Base-by-base conservation (phyloP, 2,329 filamentous ascomycete species). In the Ceratocystis harringtonii region DNA sequence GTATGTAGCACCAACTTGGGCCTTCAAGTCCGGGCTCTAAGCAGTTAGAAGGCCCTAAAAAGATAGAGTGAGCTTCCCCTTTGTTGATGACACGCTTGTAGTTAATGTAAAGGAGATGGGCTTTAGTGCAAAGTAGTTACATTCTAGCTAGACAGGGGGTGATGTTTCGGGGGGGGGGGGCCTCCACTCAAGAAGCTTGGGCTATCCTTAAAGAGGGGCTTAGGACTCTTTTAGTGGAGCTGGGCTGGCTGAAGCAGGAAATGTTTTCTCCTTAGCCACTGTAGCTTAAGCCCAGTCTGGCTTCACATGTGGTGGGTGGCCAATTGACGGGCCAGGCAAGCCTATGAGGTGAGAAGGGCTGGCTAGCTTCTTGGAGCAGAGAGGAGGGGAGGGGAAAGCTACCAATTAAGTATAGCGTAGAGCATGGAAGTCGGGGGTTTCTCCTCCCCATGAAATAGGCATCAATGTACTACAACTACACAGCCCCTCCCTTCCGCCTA, bases 1-100 rank as follows among this genome's bases (percentile, higher is more conserved):
- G 10, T 41, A 19, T n/a, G 45, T 7, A 32, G 43, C 12, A 62
- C 30, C 41, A 28, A 32, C 25, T 48, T 15, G 6, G 25, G 52
- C 8, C 61, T n/a, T 10, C 61, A n/a, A 12, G 43, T 8, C 61
- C 36, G 12, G 12, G 36, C 36, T 41, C 36, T 15, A 10, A 41
- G 36, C 36, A 41, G 36, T 15, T 41, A 41, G 36, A 41, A 41
- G 36, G 36, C 36, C 10, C 36, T 41, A 41, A 15, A 41, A 41
- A 41, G 36, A 41, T 41, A 41, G 10, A 41, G 36, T 41, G 12
- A 10, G 36, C 36, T 41, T 25, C 43, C 28, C 55, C 28, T 22
- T 22, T 57, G 43, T 62, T 62, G 43, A 62, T 30, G 44, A 43
- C 61, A 62, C 41, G 43, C 45, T 50, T 58, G 28, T 58, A 58